phyloP scores from a whole-genome alignment of 306 rosid genomes.

The Begonia masoniana region DNA sequence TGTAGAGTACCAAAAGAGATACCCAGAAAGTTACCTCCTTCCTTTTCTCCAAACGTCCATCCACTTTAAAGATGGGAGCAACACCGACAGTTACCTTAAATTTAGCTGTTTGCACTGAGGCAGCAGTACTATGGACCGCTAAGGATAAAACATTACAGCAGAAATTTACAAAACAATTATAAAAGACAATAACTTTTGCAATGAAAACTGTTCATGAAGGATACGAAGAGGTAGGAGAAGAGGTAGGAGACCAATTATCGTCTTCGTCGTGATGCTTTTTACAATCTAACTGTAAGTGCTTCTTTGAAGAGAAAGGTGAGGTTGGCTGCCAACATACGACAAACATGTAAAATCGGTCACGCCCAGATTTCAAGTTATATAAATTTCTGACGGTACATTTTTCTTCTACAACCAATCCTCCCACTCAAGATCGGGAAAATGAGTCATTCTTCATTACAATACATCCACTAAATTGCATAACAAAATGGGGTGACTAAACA shows the following conservation, averaged over 20 bases:
- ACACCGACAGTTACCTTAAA: slow-evolving; percentile 73
- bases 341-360: background rate
- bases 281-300: slow-evolving; percentile 27
- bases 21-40: slow-evolving; percentile 45
- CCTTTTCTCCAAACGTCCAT: slow-evolving; percentile 82
- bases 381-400: background rate
- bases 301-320: slow-evolving; percentile 59
- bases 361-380: background rate
- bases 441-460: no score
- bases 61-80: slow-evolving; percentile 64
- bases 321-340: slow-evolving; percentile 34
- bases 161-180: background rate
- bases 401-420: background rate
- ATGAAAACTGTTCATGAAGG: slow-evolving; percentile 17
- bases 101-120: slow-evolving; percentile 54
- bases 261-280: slow-evolving; percentile 74
- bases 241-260: slow-evolving; percentile 69
- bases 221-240: slow-evolving; percentile 87
- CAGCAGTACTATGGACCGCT: slow-evolving; percentile 40
- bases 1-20: no score
- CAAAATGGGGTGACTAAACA: no score
- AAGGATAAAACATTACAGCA: slow-evolving; percentile 25
- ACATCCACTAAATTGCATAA: no score
- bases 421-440: no score
- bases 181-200: background rate